Evolutionary conservation across 345 rosid species (phyloP), one percentile per base, ranked within the genome.

Genomic region (Populus tremula): DNA sequence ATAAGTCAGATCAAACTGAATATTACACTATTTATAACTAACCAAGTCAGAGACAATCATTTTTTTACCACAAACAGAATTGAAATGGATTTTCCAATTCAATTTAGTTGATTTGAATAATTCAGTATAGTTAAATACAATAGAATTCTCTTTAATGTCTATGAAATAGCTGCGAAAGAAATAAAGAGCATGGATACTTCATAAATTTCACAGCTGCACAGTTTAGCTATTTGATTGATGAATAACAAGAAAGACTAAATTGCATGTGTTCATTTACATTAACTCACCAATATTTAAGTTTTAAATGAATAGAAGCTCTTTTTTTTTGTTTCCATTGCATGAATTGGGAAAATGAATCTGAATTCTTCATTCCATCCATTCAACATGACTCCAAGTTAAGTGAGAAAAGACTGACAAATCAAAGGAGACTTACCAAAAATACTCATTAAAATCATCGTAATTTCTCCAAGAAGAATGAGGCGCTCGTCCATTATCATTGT

Each of bases 401-500:
- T 2, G 16, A 5, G 29, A 21, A 29, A 49, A 47, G 10, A 21
- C 69, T 23, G 4, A 5, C 29, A 72, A 8, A 62, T 54, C 69
- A 67, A 13, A 71, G 39, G 29, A 59, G 75, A 27, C 82, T 80
- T 87, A 95, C 99, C 99, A 95, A 78, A 95, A 95, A 66, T 87
- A 92, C 81, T 95, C 99, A 47, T 95, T 95, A 79, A 95, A 95
- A 83, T 95, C 99, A 78, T 95, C 99, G 83, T 95, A 95, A 83
- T 95, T 95, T 90, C 99, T 93, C 99, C 99, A 95, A 43, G 93
- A 87, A 81, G 99, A 95, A 87, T 93, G 99, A 80, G 98, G 91
- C 64, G 97, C 99, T 73, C 85, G 91, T 65, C 99, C 99, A 78
- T 95, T 95, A 54, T 87, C 85, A 87, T 93, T 95, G 81, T 93